These are phyloP conservation scores for Colletotrichum tropicicola DNA, from an alignment of 2,329 filamentous ascomycete species.

Conservation along the genomic window DNA sequence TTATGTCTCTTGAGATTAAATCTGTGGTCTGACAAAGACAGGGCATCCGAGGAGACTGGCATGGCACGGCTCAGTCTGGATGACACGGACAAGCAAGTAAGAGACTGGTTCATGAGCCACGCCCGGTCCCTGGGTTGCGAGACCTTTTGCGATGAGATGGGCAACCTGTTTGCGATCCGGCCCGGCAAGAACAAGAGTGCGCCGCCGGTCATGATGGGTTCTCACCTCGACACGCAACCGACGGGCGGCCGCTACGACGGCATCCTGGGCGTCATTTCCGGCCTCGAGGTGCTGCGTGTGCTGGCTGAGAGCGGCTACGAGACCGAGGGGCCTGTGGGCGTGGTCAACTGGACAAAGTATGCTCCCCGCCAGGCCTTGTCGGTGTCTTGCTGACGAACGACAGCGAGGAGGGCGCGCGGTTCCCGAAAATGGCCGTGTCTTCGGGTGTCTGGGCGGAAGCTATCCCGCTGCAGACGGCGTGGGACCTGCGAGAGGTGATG, in stretches of 20 bases:
- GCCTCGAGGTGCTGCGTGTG: constrained; percentile 75
- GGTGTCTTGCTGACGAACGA: not conserved
- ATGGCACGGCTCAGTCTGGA: constrained; percentile 80
- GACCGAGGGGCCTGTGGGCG: constrained; percentile 76
- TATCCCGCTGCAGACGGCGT: constrained; percentile 68
- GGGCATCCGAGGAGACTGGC: constrained; percentile 62
- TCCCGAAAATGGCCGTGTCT: constrained; percentile 77
- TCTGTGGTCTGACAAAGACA: not conserved
- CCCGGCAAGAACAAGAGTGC: constrained; percentile 67
- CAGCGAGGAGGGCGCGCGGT: constrained; percentile 83
- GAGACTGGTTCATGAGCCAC: constrained; percentile 78
- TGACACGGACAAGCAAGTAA: constrained; percentile 74
- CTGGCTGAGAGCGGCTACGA: constrained; percentile 73
- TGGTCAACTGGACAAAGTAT: constrained; percentile 82
- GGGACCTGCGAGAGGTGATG: constrained; percentile 51
- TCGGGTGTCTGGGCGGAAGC: constrained; percentile 82
- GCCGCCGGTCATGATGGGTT: constrained; percentile 73
- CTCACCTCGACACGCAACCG: constrained; percentile 74
- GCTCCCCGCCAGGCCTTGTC: constrained; percentile 12
- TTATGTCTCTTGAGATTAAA: not conserved
- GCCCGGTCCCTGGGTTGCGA: constrained; percentile 71
- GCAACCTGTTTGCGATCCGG: constrained; percentile 81
- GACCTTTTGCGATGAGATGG: constrained; percentile 77
- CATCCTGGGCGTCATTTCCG: constrained; percentile 78
- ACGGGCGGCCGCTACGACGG: constrained; percentile 78